phyloP scores from a whole-genome alignment of 2,329 filamentous ascomycete species.

The Lecanicillium sp. region DNA sequence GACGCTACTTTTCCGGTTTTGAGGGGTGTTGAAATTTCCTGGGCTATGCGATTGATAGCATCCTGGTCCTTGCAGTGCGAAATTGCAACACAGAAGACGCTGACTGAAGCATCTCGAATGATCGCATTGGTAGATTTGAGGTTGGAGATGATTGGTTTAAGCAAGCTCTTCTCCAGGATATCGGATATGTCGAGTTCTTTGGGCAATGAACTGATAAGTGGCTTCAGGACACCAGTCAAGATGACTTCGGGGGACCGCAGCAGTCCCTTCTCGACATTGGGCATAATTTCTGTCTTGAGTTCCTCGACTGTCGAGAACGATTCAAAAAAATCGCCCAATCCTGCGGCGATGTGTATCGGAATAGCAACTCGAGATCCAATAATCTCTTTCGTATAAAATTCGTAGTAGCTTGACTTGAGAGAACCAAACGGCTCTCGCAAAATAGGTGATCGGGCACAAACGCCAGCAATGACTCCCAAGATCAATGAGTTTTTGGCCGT shows the following conservation, averaged over 20 bases:
- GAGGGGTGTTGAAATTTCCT: slow-evolving; percentile 73
- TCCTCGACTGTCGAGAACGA: slow-evolving; percentile 70
- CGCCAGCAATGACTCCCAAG: slow-evolving; percentile 81
- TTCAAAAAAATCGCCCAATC: slow-evolving; percentile 75
- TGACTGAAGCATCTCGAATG: slow-evolving; percentile 70
- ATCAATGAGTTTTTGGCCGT: slow-evolving; percentile 67
- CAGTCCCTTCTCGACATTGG: slow-evolving; percentile 80
- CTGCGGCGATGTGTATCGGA: slow-evolving; percentile 64
- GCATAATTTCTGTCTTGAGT: slow-evolving; percentile 67
- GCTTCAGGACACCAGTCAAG: slow-evolving; percentile 69
- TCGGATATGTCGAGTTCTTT: slow-evolving; percentile 69
- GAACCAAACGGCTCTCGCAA: slow-evolving; percentile 55
- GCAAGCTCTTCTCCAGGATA: slow-evolving; percentile 61
- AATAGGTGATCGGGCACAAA: slow-evolving; percentile 65
- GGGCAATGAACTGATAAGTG: slow-evolving; percentile 66
- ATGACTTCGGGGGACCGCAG: slow-evolving; percentile 87
- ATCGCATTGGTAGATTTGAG: slow-evolving; percentile 80
- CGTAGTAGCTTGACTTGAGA: slow-evolving; percentile 66
- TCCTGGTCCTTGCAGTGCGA: slow-evolving; percentile 51
- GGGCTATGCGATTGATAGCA: slow-evolving; percentile 60
- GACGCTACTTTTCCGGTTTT: slow-evolving; percentile 79
- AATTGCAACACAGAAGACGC: slow-evolving; percentile 67
- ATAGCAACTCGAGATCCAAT: slow-evolving; percentile 70
- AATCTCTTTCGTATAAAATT: slow-evolving; percentile 81
- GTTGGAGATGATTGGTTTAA: slow-evolving; percentile 85